A percentile compares a stretch with the other conserved stretches of the same genome.
Conservation (phyloP, 345 rosid genomes). For the Citropsis articulata region DNA sequence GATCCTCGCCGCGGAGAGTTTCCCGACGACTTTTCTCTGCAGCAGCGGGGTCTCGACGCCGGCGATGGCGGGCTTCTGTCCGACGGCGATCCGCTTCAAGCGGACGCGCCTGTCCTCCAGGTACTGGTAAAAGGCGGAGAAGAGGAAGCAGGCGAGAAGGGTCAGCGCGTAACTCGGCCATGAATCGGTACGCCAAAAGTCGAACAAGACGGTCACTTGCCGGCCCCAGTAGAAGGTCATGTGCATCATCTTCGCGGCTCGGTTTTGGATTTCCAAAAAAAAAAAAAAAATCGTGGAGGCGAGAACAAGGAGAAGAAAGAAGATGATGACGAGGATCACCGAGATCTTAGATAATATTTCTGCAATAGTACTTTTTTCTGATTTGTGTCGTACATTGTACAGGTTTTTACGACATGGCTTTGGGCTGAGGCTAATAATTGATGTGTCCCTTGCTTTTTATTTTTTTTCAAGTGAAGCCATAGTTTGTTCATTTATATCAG, state of each 20-base stretch:
- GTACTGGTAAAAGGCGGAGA: conserved; percentile 64
- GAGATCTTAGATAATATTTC: too few relatives aligned
- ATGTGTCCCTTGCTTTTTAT: too few relatives aligned
- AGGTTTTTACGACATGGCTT: too few relatives aligned
- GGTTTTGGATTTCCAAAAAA: not conserved
- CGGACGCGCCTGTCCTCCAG: conserved; percentile 56
- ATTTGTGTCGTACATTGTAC: not conserved
- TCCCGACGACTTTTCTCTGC: not conserved
- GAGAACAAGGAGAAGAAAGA: not conserved
- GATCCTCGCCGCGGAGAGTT: conserved; percentile 23
- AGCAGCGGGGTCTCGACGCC: conserved; percentile 19
- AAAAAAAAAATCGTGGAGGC: not conserved
- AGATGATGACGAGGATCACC: not conserved
- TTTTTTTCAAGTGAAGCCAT: too few relatives aligned
- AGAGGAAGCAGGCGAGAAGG: conserved; percentile 58
- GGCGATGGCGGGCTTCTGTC: conserved; percentile 6
- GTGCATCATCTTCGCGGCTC: conserved; percentile 71
- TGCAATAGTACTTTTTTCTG: not conserved
- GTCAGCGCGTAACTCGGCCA: conserved; percentile 63
- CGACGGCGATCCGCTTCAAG: conserved; percentile 29
- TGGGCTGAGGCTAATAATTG: too few relatives aligned
- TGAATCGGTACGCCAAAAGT: conserved; percentile 65
- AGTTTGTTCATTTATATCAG: too few relatives aligned
- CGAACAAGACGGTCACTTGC: conserved; percentile 63
- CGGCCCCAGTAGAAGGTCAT: conserved; percentile 89